phyloP scores from a whole-genome alignment of 257 asterid genomes.

The Paraleonurus japonicus region DNA sequence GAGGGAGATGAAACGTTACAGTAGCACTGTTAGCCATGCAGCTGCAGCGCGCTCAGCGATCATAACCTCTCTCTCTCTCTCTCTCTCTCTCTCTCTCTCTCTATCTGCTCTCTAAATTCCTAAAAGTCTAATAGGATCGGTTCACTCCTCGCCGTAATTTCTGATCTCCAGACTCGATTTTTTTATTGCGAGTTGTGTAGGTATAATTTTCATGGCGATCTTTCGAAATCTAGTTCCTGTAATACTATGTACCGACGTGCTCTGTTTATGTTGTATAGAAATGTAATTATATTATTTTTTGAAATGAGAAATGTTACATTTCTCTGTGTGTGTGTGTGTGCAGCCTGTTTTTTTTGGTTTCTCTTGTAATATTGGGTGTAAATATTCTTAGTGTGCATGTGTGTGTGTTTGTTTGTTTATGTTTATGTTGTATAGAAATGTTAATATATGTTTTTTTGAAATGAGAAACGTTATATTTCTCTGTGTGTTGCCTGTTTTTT shows the following conservation, averaged over 20 bases:
- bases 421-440: background rate
- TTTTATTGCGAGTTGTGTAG: background rate
- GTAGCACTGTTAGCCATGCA: constrained; percentile 16
- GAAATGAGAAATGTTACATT: background rate
- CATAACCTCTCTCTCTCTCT: background rate
- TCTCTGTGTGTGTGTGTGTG: background rate
- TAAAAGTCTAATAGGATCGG: background rate
- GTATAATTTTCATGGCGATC: background rate
- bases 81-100: background rate
- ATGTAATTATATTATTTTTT: background rate
- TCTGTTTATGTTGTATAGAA: background rate
- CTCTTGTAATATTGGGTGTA: background rate
- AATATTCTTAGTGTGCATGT: background rate
- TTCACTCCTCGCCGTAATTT: background rate
- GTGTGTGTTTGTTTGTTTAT: background rate
- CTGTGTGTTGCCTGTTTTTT: background rate
- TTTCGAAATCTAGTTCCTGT: background rate
- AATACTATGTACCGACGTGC: background rate
- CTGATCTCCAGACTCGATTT: background rate
- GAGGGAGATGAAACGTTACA: background rate
- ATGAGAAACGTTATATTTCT: background rate
- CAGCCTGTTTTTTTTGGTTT: background rate
- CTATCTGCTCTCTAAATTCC: background rate
- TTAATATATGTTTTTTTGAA: background rate
- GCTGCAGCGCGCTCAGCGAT: constrained; percentile 7